Evolutionary conservation across 2,329 filamentous ascomycete genomes (phyloP).

Genomic region (Fusarium buharicum): DNA sequence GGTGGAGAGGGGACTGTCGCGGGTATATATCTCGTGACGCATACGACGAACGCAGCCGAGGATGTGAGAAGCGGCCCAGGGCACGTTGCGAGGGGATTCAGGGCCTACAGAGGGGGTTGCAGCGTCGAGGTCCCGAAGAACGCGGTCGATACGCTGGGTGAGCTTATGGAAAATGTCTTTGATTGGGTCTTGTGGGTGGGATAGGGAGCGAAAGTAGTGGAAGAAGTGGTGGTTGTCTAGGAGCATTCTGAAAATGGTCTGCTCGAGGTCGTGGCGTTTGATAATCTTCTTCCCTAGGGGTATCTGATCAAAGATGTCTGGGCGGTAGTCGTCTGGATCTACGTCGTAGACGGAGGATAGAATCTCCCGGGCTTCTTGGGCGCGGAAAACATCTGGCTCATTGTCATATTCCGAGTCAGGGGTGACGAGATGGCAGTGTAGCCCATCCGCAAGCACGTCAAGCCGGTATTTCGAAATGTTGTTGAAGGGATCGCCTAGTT

Average conservation of each 20-base stretch:
- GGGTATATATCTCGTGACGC: conserved; percentile 53
- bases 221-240: conserved; percentile 66
- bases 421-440: conserved; percentile 60
- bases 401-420: conserved; percentile 47
- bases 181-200: conserved; percentile 57
- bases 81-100: conserved; percentile 54
- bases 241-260: conserved; percentile 64
- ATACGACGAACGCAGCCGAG: conserved; percentile 56
- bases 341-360: conserved; percentile 58
- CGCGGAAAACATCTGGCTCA: conserved; percentile 51
- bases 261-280: conserved; percentile 59
- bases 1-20: conserved; percentile 51
- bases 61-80: conserved; percentile 63
- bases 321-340: conserved; percentile 56
- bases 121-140: conserved; percentile 57
- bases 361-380: conserved; percentile 63
- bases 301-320: conserved; percentile 56
- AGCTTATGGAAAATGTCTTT: conserved; percentile 61
- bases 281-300: conserved; percentile 50
- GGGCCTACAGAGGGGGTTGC: conserved; percentile 2
- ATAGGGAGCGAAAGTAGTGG: conserved; percentile 60
- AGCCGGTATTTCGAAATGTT: conserved; percentile 63
- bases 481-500: conserved; percentile 61
- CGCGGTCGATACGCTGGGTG: conserved; percentile 58
- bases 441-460: conserved; percentile 61